Evolutionary conservation across 108 stramenopile species (phyloP), one percentile per base, ranked within the genome.

Genomic region (Chaetoceros tenuissimus): DNA sequence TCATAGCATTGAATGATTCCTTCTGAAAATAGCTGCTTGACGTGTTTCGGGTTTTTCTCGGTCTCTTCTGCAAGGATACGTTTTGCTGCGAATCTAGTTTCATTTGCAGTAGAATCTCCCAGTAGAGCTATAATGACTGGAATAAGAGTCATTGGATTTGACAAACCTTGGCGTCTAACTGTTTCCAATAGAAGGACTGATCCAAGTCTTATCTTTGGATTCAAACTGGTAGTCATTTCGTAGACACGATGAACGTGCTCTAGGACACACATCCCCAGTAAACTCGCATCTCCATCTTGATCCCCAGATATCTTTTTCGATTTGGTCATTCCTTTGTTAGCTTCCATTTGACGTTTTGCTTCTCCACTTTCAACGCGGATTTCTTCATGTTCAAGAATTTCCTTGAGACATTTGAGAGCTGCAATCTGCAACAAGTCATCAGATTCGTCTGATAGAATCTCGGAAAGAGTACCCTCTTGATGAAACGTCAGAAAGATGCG

Each of bases 61-160:
- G 80, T 86, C 71, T 95, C 91, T 20, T 53, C 65, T 21, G 81
- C 74, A 25, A 95, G 60, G 47, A 85, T 65, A 53, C 78, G 73
- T 46, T 90, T 48, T 22, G 94, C 84, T 29, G 75, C 67, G 8
- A 66, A 52, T 13, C 94, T 86, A 53, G 88, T 85, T 40, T 54
- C 55, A n/a, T 58, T 68, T 3, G 73, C 78, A 29, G 85, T 79
- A 21, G 88, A 70, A 62, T 95, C 94, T 1, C 90, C 94, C 62
- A 91, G 94, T 30, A 95, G 51, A 7, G 86, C 94, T 31, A 95
- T 73, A 34, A 95, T 67, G 51, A 71, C 72, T 20, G 90, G 89
- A 7, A 92, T 75, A 20, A 84, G 74, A 55, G 88, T 85, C 62
- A 85, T 90, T 7, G 94, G 94, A 64, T 95, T 92, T 47, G 90